Conservation (phyloP, 2,329 filamentous ascomycete species). For the Aspergillus latus region DNA sequence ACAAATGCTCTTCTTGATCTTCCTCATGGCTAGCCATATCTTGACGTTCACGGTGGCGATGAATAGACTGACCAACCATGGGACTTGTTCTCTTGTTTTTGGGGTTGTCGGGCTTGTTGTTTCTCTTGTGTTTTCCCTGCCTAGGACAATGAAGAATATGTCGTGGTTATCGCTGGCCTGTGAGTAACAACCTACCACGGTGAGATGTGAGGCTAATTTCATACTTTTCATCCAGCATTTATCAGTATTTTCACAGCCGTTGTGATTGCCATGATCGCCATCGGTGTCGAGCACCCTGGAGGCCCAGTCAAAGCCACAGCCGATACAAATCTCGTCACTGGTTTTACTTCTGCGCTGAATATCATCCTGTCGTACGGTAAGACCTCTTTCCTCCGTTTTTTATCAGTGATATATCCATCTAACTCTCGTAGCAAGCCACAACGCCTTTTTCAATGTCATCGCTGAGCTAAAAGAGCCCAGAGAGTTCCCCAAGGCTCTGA, state of each 20-base stretch:
- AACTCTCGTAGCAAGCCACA: constrained; percentile 54
- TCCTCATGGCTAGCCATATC: constrained; percentile 69
- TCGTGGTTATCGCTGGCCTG: constrained; percentile 62
- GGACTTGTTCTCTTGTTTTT: constrained; percentile 64
- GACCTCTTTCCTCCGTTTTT: constrained; percentile 10
- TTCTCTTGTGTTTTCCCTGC: constrained; percentile 60
- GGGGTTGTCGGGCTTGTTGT: constrained; percentile 58
- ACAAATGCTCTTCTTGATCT: constrained; percentile 64
- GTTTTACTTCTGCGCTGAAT: constrained; percentile 64
- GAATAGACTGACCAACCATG: constrained; percentile 62
- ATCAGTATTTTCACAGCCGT: constrained; percentile 64
- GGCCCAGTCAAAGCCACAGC: constrained; percentile 38
- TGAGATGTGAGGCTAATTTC: not conserved
- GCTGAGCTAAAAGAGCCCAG: constrained; percentile 62
- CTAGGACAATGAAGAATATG: constrained; percentile 62
- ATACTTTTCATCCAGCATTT: constrained; percentile 49
- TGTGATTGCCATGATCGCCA: constrained; percentile 64
- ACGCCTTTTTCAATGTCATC: constrained; percentile 67
- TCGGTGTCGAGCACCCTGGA: constrained; percentile 54
- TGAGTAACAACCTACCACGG: constrained; percentile 11
- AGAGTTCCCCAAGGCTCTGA: constrained; percentile 63
- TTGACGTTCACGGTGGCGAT: constrained; percentile 70
- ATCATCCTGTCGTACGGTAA: constrained; percentile 69
- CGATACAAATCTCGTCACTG: constrained; percentile 52
- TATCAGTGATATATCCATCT: constrained; percentile 40